Evolutionary conservation across 208 protist genomes (phyloP), one percentile per base, ranked within the genome.

Genomic region (Acanthamoeba triangularis): DNA sequence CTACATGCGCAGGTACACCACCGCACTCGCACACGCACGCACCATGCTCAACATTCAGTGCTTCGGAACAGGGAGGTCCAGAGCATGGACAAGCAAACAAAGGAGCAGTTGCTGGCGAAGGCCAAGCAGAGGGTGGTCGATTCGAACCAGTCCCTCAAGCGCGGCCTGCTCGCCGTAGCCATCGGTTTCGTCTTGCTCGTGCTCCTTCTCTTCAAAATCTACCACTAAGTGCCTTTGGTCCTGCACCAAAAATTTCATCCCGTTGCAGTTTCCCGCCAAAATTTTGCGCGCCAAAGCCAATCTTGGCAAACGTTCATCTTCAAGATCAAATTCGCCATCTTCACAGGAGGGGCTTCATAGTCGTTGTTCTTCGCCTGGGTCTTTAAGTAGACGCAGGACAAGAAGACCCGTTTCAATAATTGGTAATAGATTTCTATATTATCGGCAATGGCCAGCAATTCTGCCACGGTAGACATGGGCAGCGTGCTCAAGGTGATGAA

Each of bases 1-100:
- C 76, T 85, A 85, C 47, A 85, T 85, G 76, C 35, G 76, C 23
- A 49, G 76, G 76, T 85, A 33, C 13, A 35, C 35, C 37, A 7
- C 72, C 37, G 10, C 37, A 35, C 35, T 35, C 10, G n/a, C 10
- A 10, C 8, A 14, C n/a, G 14, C n/a, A 16, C 37, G 28, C 33
- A 10, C 30, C 37, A 76, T 41, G 35, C 14, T 10, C 35, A 7
- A 44, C 23, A 74, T 30, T 37, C 23, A 41, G 14, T n/a, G 14
- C 14, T 25, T 11, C 14, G 59, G 23, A 65, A 82, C 33, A 85
- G 76, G 25, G 76, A 85, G 47, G 35, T 37, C 1, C 33, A 85
- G 76, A 85, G 44, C 76, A 35, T 56, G 41, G 76, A 85, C 76
- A 20, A n/a, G 47, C n/a, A 49, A 37, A 56, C 41, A 1, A 49